Evolutionary conservation across 2,329 filamentous ascomycete species (phyloP), one percentile per base, ranked within the genome.

Genomic region (Diaporthe velutina): DNA sequence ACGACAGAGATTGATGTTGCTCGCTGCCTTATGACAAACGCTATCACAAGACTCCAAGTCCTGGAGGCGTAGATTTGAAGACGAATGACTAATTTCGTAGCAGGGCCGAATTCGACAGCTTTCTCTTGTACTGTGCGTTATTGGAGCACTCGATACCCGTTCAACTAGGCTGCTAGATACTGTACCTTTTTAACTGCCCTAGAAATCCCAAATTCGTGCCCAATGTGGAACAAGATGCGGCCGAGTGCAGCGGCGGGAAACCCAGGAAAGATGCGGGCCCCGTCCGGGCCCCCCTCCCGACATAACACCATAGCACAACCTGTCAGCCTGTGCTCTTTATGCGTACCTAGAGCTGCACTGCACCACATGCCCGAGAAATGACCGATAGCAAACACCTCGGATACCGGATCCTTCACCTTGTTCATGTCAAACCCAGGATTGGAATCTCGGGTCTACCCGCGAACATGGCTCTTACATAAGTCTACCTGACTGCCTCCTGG

Each of bases 361-460:
- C 60, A 33, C 28, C 64, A 38, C 38, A 40, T 25, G 64, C 64
- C 64, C 64, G 64, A 68, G 40, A 28, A 54, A 40, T 54, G 64
- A 68, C 64, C 45, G 64, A 52, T 67, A 22, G 30, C 25, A 42
- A 61, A 25, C n/a, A 57, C 25, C 57, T 50, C 70, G 70, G 70
- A 40, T 55, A 54, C 48, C 70, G 70, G 70, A 60, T 55, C 70
- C 28, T 52, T 64, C 70, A 68, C 64, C 48, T 54, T 68, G 64
- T 67, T 50, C 64, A 54, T 45, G 57, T 72, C 57, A 72, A 48
- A 61, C 42, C 30, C 40, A 50, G 30, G 42, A 60, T 71, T 38
- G 40, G 38, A n/a, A n/a, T 71, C 45, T 64, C 70, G 70, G 70
- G 50, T 72, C 58, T 54, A 64, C 57, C 70, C 70, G 70, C 28